Base-by-base conservation (phyloP, 2,329 filamentous ascomycete genomes). In the Neofusicoccum cordaticola region DNA sequence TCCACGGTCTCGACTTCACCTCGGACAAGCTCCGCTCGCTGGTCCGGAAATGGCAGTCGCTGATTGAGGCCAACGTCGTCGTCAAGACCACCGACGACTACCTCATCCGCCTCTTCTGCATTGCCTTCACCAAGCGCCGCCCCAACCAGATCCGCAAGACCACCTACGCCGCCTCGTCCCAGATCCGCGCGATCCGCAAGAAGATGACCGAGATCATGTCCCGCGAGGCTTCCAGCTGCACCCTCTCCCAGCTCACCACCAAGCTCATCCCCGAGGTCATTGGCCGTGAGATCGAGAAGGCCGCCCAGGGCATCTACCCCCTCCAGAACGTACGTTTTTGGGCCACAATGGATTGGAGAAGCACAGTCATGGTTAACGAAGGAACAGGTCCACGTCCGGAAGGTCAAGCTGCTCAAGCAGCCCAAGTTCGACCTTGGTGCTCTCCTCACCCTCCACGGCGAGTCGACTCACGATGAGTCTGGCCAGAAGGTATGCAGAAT, bases 71-170 rank as follows among this genome's bases (percentile, higher is more conserved):
- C 86, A 99, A 99, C 83, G 89, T 98, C 79, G 97, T 96, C 72
- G 93, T 99, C 87, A 98, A 98, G 91, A 98, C 95, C 77, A 98
- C 95, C 81, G 95, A 99, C 81, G 95, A 99, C 85, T 98, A 99
- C 87, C 93, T 98, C 81, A 88, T 99, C 84, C 92, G 95, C 78
- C 90, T 99, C 75, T 99, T 99, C 86, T 92, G 92, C 81, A 99
- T 99, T 75, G 95, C 92, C 75, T 99, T 99, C 88, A 99, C 95
- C 84, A 98, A 98, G 91, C 88, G 93, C 83, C 90, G 95, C 79
- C 93, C 92, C 76, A 99, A 98, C 88, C 95, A 99, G 88, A 94
- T 99, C 87, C 97, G 97, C 91, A 99, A 98, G 91, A 99, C 95
- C 77, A 99, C 95, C 80, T 99, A 99, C 80, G 95, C 95, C 74